Base-by-base conservation (phyloP, 257 asterid genomes). In the Mitragyna speciosa region DNA sequence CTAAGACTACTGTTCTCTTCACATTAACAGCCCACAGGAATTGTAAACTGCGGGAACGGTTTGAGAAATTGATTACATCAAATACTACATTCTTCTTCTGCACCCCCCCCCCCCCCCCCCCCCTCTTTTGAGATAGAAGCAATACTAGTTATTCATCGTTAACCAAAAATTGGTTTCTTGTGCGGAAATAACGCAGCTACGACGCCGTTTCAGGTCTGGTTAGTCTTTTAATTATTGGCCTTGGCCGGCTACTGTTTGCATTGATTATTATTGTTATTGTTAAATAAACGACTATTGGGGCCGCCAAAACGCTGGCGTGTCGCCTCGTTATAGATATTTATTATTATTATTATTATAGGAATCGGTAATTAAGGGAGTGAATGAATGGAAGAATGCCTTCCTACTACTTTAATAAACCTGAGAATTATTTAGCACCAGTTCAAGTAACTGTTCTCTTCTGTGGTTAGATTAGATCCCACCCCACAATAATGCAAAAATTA, bases 271-370 rank as follows among this genome's bases (percentile, higher is more conserved):
- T 8, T 14, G 10, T 41, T 48, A 6, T 6, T 43, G 16, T 8
- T 14, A 19, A 51, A 49, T 31, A 47, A 41, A 22, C 33, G 24
- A 36, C 12, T 39, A n/a, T 52, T 52, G 59, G 22, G 56, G 30
- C 63, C n/a, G 26, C 76, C 17, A 12, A 36, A 36, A 66, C 58
- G 79, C 72, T 82, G 52, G 76, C 85, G 85, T 77, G 85, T 72
- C 66, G 79, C 85, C 76, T 64, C 51, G 79, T 82, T 51, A 77
- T 63, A 20, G 7, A 14, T 56, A 39, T 70, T 39, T 39, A 51
- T 26, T 6, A 26, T 1, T 24, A 14, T 59, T 70, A 24, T 72
- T 48, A 36, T 36, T 36, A 36, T 36, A n/a, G n/a, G 77, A 43
- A 33, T 15, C 15, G 24, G 45, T 19, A 30, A 30, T 30, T n/a